Base-by-base conservation (phyloP, 2,329 filamentous ascomycete species). In the Ophiocordyceps camponoti-leonardi region DNA sequence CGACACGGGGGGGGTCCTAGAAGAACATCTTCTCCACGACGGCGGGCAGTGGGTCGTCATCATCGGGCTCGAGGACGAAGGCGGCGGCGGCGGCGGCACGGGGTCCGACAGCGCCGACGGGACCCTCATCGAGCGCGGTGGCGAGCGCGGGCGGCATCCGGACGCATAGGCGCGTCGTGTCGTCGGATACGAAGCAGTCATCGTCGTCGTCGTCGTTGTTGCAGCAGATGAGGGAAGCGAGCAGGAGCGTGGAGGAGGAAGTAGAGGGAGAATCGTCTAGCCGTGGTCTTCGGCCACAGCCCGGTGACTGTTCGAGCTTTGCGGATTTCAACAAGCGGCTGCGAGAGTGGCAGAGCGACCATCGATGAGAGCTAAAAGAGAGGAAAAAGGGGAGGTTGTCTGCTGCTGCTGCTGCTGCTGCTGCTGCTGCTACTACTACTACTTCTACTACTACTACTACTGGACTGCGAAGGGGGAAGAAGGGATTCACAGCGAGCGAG, bases 1-100 rank as follows among this genome's bases (percentile, higher is more conserved):
- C 61, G 45, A 50, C 64, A 50, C 55, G 60, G 48, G 60, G 61
- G 44, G 52, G 60, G 50, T 64, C 23, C 23, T 26, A 26, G 23
- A 26, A 64, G 61, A 49, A 48, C 49, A 49, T n/a, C n/a, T n/a
- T 43, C 46, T 49, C 53, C 47, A 43, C 42, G 37, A 41, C 45
- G 41, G 42, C 42, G 35, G 44, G 48, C 41, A 30, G 41, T 26
- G 39, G 18, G 44, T 13, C 26, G 43, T 50, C 47, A n/a, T 18
- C 35, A n/a, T 18, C 11, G 35, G 8, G 16, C n/a, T n/a, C n/a
- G n/a, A n/a, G n/a, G n/a, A n/a, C n/a, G 11, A 5, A 14, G 16
- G n/a, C 18, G 14, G 11, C 16, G 35, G n/a, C 35, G 35, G 18
- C 35, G 35, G 18, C 35, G 33, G 33, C 33, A 10, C 16, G 16